Percentiles rank a stretch among this genome's conserved stretches.
phyloP scores from a whole-genome alignment of 129 eudicot genomes.

The Tanacetum coccineum region DNA sequence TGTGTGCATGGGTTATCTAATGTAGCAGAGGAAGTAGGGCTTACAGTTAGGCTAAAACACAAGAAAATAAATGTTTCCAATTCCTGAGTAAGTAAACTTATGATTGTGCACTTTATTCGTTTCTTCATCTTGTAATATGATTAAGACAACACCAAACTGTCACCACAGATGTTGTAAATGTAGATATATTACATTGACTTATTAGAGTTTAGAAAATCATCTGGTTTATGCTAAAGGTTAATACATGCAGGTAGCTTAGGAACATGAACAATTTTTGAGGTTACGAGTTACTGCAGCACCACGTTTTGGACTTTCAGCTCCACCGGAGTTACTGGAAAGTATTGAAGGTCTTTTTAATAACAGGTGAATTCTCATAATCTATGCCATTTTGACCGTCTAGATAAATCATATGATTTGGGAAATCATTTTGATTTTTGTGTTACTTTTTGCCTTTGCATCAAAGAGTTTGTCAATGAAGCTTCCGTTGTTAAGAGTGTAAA shows the following conservation, averaged over 20 bases:
- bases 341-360: constrained; percentile 71
- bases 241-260: constrained; percentile 88
- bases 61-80: too few relatives aligned
- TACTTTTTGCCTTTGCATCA: constrained; percentile 20
- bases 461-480: constrained; percentile 56
- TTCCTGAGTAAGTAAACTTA: too few relatives aligned
- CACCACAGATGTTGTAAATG: neutral
- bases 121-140: too few relatives aligned
- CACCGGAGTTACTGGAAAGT: constrained; percentile 75
- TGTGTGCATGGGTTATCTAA: too few relatives aligned
- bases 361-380: constrained; percentile 46
- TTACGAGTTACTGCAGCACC: constrained; percentile 95
- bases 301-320: constrained; percentile 64
- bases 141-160: too few relatives aligned
- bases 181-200: neutral
- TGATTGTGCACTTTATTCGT: too few relatives aligned
- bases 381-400: constrained; percentile 6
- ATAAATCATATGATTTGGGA: neutral
- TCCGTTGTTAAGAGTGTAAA: constrained; percentile 64
- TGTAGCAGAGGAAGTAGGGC: too few relatives aligned
- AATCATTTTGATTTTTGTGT: constrained; percentile 9
- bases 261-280: constrained; percentile 98
- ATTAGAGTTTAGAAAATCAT: constrained; percentile 5
- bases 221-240: constrained; percentile 31
- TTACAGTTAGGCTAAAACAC: too few relatives aligned